phyloP scores from a whole-genome alignment of 257 asterid genomes.

The Fraxinus excelsior region DNA sequence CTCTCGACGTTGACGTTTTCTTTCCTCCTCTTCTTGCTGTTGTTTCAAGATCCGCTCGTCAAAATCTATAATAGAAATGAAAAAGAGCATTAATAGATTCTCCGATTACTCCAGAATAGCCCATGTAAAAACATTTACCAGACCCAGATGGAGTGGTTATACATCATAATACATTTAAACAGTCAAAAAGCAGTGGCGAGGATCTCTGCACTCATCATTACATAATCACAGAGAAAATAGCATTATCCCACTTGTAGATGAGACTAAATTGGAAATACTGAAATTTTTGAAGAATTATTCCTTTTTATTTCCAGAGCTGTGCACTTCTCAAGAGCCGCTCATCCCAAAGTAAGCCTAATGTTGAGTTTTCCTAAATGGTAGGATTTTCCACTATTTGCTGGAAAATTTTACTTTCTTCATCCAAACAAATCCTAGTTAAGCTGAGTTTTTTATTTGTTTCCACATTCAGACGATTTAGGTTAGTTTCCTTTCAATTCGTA shows the following conservation, averaged over 20 bases:
- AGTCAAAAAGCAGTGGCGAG: neutral
- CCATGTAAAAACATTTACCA: neutral
- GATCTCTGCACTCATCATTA: neutral
- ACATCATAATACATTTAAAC: too few relatives aligned
- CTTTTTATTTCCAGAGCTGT: neutral
- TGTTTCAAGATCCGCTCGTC: slow-evolving; percentile 90
- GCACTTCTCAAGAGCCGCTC: neutral
- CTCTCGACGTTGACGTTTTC: slow-evolving; percentile 87
- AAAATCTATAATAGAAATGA: slow-evolving; percentile 50
- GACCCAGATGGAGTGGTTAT: neutral
- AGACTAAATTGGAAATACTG: neutral
- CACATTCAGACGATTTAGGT: neutral
- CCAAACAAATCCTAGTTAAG: neutral
- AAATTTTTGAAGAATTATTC: neutral
- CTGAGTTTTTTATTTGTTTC: neutral
- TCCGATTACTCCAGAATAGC: neutral
- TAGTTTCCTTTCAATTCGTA: neutral
- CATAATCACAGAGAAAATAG: neutral
- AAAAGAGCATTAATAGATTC: slow-evolving; percentile 11
- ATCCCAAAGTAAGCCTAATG: neutral
- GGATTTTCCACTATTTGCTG: neutral
- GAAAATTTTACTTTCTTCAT: neutral
- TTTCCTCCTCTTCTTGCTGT: slow-evolving; percentile 97
- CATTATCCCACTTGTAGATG: neutral
- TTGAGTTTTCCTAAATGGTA: neutral